Conservation (phyloP, 2,329 filamentous ascomycete species). For the Trichoderma hamatum region DNA sequence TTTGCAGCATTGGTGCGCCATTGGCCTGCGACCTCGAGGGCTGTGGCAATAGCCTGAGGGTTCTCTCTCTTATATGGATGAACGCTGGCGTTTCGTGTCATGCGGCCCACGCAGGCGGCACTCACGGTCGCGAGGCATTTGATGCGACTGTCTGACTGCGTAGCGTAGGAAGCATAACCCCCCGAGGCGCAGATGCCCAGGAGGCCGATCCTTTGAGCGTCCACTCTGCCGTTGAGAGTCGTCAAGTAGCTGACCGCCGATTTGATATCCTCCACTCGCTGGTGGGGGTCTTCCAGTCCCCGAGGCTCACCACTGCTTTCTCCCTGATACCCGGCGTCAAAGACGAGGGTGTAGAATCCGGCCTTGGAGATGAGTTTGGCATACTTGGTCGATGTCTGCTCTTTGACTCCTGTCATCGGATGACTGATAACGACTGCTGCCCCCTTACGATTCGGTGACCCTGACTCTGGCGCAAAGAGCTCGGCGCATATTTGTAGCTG, state of each 20-base stretch:
- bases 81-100: slow-evolving; percentile 32
- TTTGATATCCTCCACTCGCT: slow-evolving; percentile 43
- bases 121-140: slow-evolving; percentile 42
- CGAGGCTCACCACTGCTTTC: slow-evolving; percentile 42
- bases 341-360: slow-evolving; percentile 42
- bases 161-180: slow-evolving; percentile 41
- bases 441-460: slow-evolving; percentile 3
- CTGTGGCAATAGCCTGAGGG: slow-evolving; percentile 8
- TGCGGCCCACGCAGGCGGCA: slow-evolving; percentile 38
- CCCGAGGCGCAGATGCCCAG: slow-evolving; percentile 46
- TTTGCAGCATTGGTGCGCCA: slow-evolving; percentile 15
- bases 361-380: slow-evolving; percentile 36
- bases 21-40: slow-evolving; percentile 20
- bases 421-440: slow-evolving; percentile 38
- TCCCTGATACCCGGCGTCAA: slow-evolving; percentile 45
- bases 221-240: slow-evolving; percentile 34
- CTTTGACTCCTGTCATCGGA: slow-evolving; percentile 42
- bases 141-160: slow-evolving; percentile 44
- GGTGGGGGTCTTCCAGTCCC: slow-evolving; percentile 43
- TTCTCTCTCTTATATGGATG: slow-evolving; percentile 14
- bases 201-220: slow-evolving; percentile 41
- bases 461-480: slow-evolving; percentile 19
- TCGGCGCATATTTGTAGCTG: slow-evolving; percentile 22
- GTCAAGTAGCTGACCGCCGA: slow-evolving; percentile 42
- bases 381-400: slow-evolving; percentile 43